Percentiles rank a stretch among this genome's conserved stretches.
Evolutionary conservation across 2,329 filamentous ascomycete genomes (phyloP).

Genomic region (Pseudogymnoascus pannorum): DNA sequence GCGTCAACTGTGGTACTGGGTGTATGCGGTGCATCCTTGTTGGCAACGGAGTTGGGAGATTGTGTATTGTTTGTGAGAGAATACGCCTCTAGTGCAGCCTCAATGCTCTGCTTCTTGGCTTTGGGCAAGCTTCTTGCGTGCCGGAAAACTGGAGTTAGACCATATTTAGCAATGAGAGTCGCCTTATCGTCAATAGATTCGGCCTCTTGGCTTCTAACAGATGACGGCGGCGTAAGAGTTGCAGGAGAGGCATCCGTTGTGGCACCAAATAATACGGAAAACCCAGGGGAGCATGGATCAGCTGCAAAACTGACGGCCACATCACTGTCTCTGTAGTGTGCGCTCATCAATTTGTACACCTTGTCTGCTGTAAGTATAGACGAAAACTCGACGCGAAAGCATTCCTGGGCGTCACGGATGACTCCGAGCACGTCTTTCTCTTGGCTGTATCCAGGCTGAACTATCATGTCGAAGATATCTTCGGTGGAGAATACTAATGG

Average conservation of each 20-base stretch:
- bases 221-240: not conserved
- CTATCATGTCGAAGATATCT: not conserved
- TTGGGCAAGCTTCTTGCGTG: not conserved
- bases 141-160: not conserved
- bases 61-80: not conserved
- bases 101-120: not conserved
- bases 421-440: not conserved
- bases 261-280: not conserved
- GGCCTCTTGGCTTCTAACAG: not conserved
- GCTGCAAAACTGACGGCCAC: not conserved
- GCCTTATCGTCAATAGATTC: not conserved
- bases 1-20: not conserved
- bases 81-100: not conserved
- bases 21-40: not conserved
- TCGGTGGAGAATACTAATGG: not conserved
- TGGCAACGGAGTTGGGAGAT: not conserved
- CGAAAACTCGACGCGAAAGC: not conserved
- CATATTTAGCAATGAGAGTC: not conserved
- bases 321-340: not conserved
- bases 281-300: not conserved
- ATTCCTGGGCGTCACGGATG: not conserved
- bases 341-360: not conserved
- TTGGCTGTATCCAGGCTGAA: not conserved
- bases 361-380: not conserved
- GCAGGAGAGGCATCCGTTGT: not conserved